phyloP scores from a whole-genome alignment of 768 basidiomycete genomes.

The Hemileccinum rubropunctum region DNA sequence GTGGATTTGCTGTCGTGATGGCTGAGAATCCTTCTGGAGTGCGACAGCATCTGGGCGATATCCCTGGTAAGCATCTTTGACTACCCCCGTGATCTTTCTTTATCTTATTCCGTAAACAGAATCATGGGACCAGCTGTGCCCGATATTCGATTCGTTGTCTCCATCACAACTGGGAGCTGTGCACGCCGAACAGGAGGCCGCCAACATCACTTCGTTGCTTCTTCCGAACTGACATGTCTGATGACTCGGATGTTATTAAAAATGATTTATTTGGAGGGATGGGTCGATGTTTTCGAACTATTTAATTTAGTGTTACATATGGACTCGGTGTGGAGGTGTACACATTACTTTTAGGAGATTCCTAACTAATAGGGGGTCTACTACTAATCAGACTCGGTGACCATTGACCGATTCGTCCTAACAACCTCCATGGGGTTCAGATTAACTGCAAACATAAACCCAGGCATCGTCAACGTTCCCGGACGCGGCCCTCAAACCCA shows the following conservation, averaged over 20 bases:
- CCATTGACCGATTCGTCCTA: too few relatives aligned
- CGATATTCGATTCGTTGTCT: slow-evolving; percentile 16
- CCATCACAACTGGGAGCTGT: slow-evolving; percentile 21
- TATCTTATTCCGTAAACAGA: slow-evolving; percentile 6
- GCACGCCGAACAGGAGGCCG: slow-evolving; percentile 16
- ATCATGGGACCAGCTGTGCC: slow-evolving; percentile 27
- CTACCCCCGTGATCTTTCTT: not conserved
- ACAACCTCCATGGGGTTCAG: too few relatives aligned
- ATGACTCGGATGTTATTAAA: slow-evolving; percentile 24
- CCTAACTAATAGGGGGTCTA: too few relatives aligned
- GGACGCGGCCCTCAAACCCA: too few relatives aligned
- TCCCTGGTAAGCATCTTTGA: slow-evolving; percentile 13
- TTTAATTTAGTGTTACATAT: not conserved
- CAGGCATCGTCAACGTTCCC: too few relatives aligned
- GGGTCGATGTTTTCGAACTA: too few relatives aligned
- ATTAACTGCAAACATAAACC: too few relatives aligned
- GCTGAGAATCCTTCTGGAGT: slow-evolving; percentile 23
- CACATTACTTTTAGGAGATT: too few relatives aligned
- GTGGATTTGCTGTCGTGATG: slow-evolving; percentile 28
- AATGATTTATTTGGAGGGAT: too few relatives aligned
- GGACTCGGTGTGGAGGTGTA: too few relatives aligned
- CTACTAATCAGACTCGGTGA: too few relatives aligned
- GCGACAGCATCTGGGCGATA: slow-evolving; percentile 8
- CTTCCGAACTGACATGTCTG: slow-evolving; percentile 19
- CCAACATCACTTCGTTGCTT: slow-evolving; percentile 17